Evolutionary conservation across 2,329 filamentous ascomycete genomes (phyloP).

Genomic region (Trichoderma simmonsii): DNA sequence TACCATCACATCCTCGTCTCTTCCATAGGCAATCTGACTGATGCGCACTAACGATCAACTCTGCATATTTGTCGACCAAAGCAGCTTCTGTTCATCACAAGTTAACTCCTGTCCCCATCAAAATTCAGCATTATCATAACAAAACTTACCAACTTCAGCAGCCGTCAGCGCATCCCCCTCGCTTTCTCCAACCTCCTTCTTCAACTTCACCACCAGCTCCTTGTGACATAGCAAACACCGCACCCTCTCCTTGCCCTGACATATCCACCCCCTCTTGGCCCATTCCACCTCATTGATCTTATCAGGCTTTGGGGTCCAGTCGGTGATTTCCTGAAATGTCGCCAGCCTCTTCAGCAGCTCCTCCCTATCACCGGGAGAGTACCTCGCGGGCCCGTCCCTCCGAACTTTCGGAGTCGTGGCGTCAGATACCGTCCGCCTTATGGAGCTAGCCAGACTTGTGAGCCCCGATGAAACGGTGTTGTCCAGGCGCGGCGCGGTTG

Average conservation of each 20-base stretch:
- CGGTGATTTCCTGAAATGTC: constrained; percentile 85
- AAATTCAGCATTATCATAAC: neutral
- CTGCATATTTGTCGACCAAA: constrained; percentile 72
- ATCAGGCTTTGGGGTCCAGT: constrained; percentile 91
- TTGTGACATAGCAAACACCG: constrained; percentile 81
- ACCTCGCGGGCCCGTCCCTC: constrained; percentile 55
- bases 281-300: constrained; percentile 85
- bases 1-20: constrained; percentile 82
- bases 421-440: constrained; percentile 22
- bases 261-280: constrained; percentile 91
- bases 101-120: constrained; percentile 22
- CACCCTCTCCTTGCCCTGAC: constrained; percentile 77
- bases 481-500: constrained; percentile 34
- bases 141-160: constrained; percentile 53
- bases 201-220: constrained; percentile 78
- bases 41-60: constrained; percentile 72
- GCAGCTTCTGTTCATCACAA: constrained; percentile 48
- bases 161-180: constrained; percentile 52
- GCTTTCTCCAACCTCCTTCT: constrained; percentile 55
- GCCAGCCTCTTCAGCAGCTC: constrained; percentile 77
- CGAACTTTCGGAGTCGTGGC: constrained; percentile 23
- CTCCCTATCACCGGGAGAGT: constrained; percentile 80
- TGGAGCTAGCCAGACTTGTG: constrained; percentile 24
- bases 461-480: constrained; percentile 21
- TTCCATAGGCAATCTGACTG: constrained; percentile 82